phyloP scores from a whole-genome alignment of 768 basidiomycete species.

The Mycena crocata region DNA sequence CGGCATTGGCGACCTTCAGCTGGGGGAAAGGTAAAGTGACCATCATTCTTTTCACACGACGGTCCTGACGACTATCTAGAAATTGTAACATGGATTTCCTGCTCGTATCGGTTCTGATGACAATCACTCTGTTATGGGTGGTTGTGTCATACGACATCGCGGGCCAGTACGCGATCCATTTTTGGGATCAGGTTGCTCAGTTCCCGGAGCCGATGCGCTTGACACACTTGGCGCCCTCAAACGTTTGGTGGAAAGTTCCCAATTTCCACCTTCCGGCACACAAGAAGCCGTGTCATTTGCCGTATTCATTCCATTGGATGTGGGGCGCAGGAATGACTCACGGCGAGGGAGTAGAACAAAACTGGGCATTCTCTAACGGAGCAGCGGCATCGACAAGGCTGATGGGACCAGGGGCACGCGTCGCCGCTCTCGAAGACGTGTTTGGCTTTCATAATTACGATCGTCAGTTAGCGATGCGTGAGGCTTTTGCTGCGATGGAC shows the following conservation, averaged over 20 bases:
- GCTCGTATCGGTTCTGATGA: background rate
- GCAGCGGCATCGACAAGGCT: background rate
- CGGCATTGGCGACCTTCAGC: conserved; percentile 33
- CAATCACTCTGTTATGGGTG: background rate
- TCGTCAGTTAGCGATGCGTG: conserved; percentile 17
- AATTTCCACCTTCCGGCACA: conserved; percentile 19
- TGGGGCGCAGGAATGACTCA: conserved; percentile 10
- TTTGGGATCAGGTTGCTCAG: background rate
- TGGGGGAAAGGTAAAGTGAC: conserved; percentile 33
- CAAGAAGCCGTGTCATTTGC: conserved; percentile 9
- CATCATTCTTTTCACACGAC: too few species aligned
- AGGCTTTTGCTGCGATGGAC: too few species aligned
- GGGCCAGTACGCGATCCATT: conserved; percentile 9
- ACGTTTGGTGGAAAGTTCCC: conserved; percentile 23
- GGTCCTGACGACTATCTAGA: too few species aligned
- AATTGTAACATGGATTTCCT: conserved; percentile 33
- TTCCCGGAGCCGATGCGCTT: background rate
- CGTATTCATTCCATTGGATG: conserved; percentile 16
- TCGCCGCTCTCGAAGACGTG: conserved; percentile 5
- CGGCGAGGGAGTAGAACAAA: conserved; percentile 13
- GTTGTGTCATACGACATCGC: conserved; percentile 28
- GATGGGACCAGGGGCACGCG: background rate
- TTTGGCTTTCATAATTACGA: conserved; percentile 23
- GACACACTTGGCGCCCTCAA: background rate
- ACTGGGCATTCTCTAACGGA: conserved; percentile 13